A percentile compares a stretch with the other conserved stretches of the same genome.
Conservation (phyloP, 2,329 filamentous ascomycete genomes). For the Phoma sp. region DNA sequence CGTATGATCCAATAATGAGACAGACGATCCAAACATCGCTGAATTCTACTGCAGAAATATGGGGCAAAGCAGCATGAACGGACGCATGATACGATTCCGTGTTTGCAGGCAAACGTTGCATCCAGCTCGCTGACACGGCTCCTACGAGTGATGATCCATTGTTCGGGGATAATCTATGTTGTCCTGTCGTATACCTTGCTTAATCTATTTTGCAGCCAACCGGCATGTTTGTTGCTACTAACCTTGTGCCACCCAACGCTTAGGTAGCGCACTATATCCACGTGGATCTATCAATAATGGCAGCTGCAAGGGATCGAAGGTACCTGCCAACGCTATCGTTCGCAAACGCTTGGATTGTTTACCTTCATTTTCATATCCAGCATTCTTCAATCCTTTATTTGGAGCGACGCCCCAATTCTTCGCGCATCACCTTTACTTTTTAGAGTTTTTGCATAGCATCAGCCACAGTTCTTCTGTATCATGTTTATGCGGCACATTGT, state of each 20-base stretch:
- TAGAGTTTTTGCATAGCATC: constrained; percentile 12
- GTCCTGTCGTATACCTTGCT: constrained; percentile 6
- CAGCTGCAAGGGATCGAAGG: constrained; percentile 10
- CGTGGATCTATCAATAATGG: constrained; percentile 3
- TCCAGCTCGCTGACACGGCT: not conserved
- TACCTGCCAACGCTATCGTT: constrained; percentile 2
- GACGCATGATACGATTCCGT: not conserved
- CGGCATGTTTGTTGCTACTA: not conserved
- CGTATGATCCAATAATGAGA: not conserved
- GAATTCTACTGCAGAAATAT: not conserved
- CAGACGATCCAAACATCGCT: not conserved
- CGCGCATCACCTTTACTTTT: constrained; percentile 1
- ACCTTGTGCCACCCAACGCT: not conserved
- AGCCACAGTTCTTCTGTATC: constrained; percentile 21
- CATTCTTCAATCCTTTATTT: constrained; percentile 7
- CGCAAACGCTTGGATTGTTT: constrained; percentile 8
- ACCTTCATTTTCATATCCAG: not conserved
- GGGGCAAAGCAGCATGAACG: not conserved
- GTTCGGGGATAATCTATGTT: not conserved
- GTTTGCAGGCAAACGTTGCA: constrained; percentile 2
- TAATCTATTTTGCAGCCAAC: constrained; percentile 3
- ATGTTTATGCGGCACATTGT: constrained; percentile 39
- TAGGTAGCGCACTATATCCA: constrained; percentile 5
- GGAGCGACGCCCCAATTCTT: constrained; percentile 13
- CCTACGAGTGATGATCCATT: constrained; percentile 2